A percentile compares a stretch with the other conserved stretches of the same genome.
phyloP scores from a whole-genome alignment of 192 early-diverging fungal genomes.

The Coemansia sp. region DNA sequence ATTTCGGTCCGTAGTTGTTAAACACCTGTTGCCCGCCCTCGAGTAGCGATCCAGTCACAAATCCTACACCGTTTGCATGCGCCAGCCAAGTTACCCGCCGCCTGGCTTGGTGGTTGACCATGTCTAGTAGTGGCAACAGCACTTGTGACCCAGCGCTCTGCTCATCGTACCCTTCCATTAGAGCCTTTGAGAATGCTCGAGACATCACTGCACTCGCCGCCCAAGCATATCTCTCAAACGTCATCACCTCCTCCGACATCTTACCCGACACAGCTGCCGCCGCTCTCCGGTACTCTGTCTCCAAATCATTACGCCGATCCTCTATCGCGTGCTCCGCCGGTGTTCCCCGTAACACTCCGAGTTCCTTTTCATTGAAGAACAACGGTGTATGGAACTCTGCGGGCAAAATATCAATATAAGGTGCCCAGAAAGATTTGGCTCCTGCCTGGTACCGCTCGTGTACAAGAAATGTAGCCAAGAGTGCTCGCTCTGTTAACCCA shows the following conservation, averaged over 20 bases:
- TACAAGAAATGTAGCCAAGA: conserved; percentile 53
- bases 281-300: conserved; percentile 27
- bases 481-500: conserved; percentile 30
- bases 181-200: conserved; percentile 55
- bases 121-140: conserved; percentile 61
- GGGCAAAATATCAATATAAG: conserved; percentile 61
- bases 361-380: conserved; percentile 50
- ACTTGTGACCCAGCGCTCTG: conserved; percentile 32
- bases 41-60: conserved; percentile 36
- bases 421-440: conserved; percentile 53
- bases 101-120: conserved; percentile 60
- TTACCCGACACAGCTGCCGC: conserved; percentile 10
- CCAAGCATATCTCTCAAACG: conserved; percentile 60
- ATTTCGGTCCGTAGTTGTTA: conserved; percentile 72
- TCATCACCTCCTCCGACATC: conserved; percentile 17
- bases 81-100: conserved; percentile 56
- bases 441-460: conserved; percentile 44
- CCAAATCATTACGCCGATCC: conserved; percentile 34
- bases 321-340: conserved; percentile 50
- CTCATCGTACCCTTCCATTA: conserved; percentile 43
- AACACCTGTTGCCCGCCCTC: conserved; percentile 52
- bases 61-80: conserved; percentile 31
- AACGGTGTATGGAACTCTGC: conserved; percentile 54
- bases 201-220: conserved; percentile 55
- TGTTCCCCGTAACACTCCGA: conserved; percentile 51